Conservation (phyloP, 768 basidiomycete species). For the Boletus patriciae region DNA sequence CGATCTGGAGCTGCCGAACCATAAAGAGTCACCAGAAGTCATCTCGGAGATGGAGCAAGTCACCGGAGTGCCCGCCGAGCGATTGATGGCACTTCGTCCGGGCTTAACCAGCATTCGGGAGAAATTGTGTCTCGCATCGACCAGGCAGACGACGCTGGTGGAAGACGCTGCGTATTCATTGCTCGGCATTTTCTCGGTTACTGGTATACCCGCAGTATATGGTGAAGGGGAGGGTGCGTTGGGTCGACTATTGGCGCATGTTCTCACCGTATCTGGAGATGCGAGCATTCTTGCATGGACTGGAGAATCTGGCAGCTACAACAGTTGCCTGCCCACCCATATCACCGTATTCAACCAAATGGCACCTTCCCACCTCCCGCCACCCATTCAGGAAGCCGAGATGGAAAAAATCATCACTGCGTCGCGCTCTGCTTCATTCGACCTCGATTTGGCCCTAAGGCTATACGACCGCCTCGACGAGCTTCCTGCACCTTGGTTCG, state of each 20-base stretch:
- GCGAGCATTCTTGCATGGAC: background rate
- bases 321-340: background rate
- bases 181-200: background rate
- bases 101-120: background rate
- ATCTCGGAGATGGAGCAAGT: no score
- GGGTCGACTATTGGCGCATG: background rate
- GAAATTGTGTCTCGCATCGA: background rate
- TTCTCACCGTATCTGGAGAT: background rate
- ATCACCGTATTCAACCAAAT: background rate
- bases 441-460: background rate
- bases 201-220: background rate
- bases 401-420: background rate
- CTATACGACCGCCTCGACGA: background rate
- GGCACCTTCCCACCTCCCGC: background rate
- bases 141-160: no score
- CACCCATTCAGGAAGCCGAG: background rate
- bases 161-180: no score
- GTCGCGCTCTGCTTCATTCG: background rate
- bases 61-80: no score
- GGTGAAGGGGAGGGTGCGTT: background rate
- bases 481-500: background rate
- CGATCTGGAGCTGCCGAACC: no score
- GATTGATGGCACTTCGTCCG: background rate
- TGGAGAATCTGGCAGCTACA: background rate
- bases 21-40: no score